Evolutionary conservation across 1,139 yeast genomes (phyloP).

Genomic region (Kodamaea derodonti): DNA sequence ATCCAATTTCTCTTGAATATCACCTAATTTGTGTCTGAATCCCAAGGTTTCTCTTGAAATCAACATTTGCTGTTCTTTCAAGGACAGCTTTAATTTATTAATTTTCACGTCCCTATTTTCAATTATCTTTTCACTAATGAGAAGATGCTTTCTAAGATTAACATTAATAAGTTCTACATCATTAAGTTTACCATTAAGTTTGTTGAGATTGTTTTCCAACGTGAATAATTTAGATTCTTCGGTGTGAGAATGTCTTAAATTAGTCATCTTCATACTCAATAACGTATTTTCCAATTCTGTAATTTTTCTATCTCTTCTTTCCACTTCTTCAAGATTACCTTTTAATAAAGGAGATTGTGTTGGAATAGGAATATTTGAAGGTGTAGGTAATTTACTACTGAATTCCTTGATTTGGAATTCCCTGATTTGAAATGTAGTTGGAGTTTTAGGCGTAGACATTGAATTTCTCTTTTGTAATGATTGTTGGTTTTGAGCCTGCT

Average conservation of each 20-base stretch:
- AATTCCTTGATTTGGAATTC: conserved; percentile 9
- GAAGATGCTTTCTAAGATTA: conserved; percentile 37
- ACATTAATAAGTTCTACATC: conserved; percentile 39
- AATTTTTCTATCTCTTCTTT: conserved; percentile 34
- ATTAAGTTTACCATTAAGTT: conserved; percentile 34
- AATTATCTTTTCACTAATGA: conserved; percentile 55
- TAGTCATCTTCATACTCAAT: conserved; percentile 33
- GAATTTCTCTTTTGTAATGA: conserved; percentile 7
- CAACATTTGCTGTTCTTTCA: conserved; percentile 49
- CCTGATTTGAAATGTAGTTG: conserved; percentile 7
- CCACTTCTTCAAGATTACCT: conserved; percentile 22
- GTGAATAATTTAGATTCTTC: conserved; percentile 42
- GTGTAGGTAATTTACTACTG: conserved; percentile 6
- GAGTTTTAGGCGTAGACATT: conserved; percentile 4
- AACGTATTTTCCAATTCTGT: conserved; percentile 36
- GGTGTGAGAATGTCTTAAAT: conserved; percentile 36
- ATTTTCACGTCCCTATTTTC: conserved; percentile 61
- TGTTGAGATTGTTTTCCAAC: conserved; percentile 37
- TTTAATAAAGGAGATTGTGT: conserved; percentile 6
- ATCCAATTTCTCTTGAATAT: conserved; percentile 39
- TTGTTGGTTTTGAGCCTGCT: conserved; percentile 2
- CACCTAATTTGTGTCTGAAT: conserved; percentile 49
- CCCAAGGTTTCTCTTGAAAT: conserved; percentile 49
- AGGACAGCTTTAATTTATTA: conserved; percentile 46
- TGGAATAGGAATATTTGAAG: conserved; percentile 8